Base-by-base conservation (phyloP, 2,329 filamentous ascomycete species). In the Graphium sp. region DNA sequence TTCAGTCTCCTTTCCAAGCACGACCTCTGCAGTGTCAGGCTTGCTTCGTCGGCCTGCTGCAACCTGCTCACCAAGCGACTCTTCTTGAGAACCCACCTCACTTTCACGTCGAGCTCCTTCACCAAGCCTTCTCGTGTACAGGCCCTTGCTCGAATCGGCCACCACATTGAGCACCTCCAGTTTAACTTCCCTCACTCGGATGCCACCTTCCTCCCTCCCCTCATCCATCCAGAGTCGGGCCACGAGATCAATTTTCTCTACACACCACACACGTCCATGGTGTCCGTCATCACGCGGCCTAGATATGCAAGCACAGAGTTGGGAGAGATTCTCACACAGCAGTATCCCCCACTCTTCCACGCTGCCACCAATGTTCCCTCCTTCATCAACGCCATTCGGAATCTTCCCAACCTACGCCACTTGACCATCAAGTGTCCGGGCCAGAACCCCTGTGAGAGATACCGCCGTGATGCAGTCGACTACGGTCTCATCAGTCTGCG, bases 291-390 rank as follows among this genome's bases (percentile, higher is more conserved):
- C 39, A 61, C 66, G 37, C 60, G 73, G 30, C 78, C 77, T 29
- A 87, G 82, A 52, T 91, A 91, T 48, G 80, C 77, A 39, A 80
- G 74, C 47, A 63, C 67, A 40, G 78, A 82, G 42, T 70, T 89
- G 42, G 83, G 75, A 35, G 77, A 87, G 44, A 65, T 91, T 33
- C 62, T 92, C 35, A 80, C 82, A 10, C 73, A 82, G 45, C 83
- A 92, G 52, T 92, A 91, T 43, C 81, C 82, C 29, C 81, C 84
- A 5, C 56, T 92, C 11, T 92, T 92, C 53, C 84, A 93, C 45
- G 80, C 83, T 6, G 80, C 84, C 6, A 87, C 81, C 35, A 89
- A 93, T 45, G 76, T 91, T 6, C 69, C 79, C 5, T 79, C 80
- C 22, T 92, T 93, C 54, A 74, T 87, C 40, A 64, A 72, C 37